Conservation (phyloP, 2,329 filamentous ascomycete species). For the Xylaria sp. region DNA sequence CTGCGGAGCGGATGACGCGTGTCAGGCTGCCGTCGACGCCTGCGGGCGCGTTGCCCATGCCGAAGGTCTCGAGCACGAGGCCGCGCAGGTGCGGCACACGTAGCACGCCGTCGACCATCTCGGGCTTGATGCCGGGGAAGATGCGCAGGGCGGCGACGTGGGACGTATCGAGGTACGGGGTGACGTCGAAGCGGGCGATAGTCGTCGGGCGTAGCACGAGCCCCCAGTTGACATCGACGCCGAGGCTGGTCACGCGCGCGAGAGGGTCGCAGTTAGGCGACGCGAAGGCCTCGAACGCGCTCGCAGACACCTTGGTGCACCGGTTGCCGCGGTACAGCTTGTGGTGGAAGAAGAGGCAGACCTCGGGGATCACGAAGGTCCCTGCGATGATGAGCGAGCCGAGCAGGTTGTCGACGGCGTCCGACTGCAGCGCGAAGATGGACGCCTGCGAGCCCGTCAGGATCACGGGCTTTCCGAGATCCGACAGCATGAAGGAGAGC, state of each 20-base stretch:
- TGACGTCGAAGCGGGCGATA: slow-evolving; percentile 78
- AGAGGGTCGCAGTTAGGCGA: slow-evolving; percentile 87
- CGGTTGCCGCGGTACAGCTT: slow-evolving; percentile 89
- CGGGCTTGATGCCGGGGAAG: slow-evolving; percentile 92
- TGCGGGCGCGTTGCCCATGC: slow-evolving; percentile 89
- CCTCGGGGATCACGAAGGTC: slow-evolving; percentile 92
- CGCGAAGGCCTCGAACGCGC: slow-evolving; percentile 86
- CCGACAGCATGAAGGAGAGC: slow-evolving; percentile 87
- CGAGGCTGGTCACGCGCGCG: slow-evolving; percentile 81
- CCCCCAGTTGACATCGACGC: slow-evolving; percentile 83
- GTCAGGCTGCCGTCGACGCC: slow-evolving; percentile 83
- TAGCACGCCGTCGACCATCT: slow-evolving; percentile 89
- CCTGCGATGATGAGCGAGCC: slow-evolving; percentile 89
- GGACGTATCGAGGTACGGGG: slow-evolving; percentile 81
- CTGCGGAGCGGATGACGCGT: slow-evolving; percentile 78
- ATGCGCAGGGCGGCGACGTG: slow-evolving; percentile 90
- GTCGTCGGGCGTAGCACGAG: slow-evolving; percentile 77
- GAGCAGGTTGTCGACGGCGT: slow-evolving; percentile 90
- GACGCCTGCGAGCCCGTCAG: slow-evolving; percentile 85
- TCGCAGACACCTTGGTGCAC: slow-evolving; percentile 87
- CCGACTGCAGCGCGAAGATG: slow-evolving; percentile 90
- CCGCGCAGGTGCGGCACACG: slow-evolving; percentile 79
- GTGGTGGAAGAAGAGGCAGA: slow-evolving; percentile 94
- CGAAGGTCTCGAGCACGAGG: slow-evolving; percentile 89
- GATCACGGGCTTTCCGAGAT: slow-evolving; percentile 90